Evolutionary conservation across 495 filamentous ascomycete genomes (phyloP), one percentile per base, ranked within the genome.

Genomic region (Podospora bellae-mahoneyi): DNA sequence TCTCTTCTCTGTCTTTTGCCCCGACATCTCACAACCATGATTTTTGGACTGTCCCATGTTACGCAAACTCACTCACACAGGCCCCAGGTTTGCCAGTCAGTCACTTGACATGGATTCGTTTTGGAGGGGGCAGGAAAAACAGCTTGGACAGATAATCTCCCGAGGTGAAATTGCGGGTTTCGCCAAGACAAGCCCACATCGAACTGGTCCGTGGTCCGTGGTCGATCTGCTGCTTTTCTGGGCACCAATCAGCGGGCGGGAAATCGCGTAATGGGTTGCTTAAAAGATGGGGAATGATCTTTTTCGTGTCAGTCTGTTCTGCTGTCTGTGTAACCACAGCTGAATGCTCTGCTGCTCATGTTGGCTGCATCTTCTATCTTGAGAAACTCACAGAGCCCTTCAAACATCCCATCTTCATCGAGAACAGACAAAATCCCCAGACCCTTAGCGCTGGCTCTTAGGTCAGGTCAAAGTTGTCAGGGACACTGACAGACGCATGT

Each of bases 181-280:
- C 55, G 55, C 55, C 55, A 58, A 58, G 55, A 58, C n/a, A 48
- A 48, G 39, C 39, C 39, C 39, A 48, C 19, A 59, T 27, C 56
- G 19, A 20, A 20, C 56, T 59, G 26, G 56, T 20, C 26, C 18
- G 56, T 59, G 56, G 56, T 59, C 56, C 19, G 19, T 59, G 6
- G 56, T 59, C 56, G 56, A 59, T 23, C 26, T 20, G 26, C 19
- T 23, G 26, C 20, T 23, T 59, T 59, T 65, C 66, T 71, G 69
- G 69, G 69, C 69, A 66, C 69, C 69, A 71, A 71, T 71, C 66
- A 71, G 53, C 32, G 59, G 15, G 54, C 23, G 58, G 44, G 56
- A 39, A 26, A 58, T 66, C 69, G 64, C 59, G 63, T 68, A 64
- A 64, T 28, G n/a, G 39, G 66, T 13, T 64, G 18, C 60, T 7